Evolutionary conservation across 306 rosid genomes (phyloP).

Genomic region (Lathyrus tuberosus): DNA sequence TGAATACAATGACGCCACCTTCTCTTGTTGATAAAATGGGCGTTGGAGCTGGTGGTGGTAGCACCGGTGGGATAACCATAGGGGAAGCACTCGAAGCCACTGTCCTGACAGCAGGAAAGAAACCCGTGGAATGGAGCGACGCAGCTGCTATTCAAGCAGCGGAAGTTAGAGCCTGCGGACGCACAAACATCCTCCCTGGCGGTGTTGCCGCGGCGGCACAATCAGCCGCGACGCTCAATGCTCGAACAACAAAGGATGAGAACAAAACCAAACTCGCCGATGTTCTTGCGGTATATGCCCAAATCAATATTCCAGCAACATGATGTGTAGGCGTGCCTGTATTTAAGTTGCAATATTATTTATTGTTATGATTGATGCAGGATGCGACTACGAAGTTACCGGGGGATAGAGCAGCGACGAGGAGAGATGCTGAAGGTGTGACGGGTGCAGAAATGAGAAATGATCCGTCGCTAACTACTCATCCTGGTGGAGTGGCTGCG

Average conservation of each 20-base stretch:
- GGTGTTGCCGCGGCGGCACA: slow-evolving; percentile 78
- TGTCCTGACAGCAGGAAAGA: slow-evolving; percentile 52
- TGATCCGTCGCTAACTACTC: slow-evolving; percentile 63
- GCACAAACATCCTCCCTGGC: slow-evolving; percentile 61
- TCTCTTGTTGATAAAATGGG: slow-evolving; percentile 23
- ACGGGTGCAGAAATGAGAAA: slow-evolving; percentile 75
- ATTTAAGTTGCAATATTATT: background rate
- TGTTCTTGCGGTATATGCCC: slow-evolving; percentile 45
- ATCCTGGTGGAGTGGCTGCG: slow-evolving; percentile 70
- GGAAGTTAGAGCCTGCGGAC: slow-evolving; percentile 69
- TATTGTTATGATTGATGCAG: slow-evolving; percentile 30
- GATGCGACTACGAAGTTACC: slow-evolving; percentile 62
- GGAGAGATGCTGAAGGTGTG: slow-evolving; percentile 71
- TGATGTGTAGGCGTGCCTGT: background rate
- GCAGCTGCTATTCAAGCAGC: slow-evolving; percentile 84
- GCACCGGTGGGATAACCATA: slow-evolving; percentile 63
- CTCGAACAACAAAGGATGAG: slow-evolving; percentile 48
- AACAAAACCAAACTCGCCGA: slow-evolving; percentile 71
- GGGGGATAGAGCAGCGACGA: slow-evolving; percentile 55
- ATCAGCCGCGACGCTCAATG: slow-evolving; percentile 67
- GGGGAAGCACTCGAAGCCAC: slow-evolving; percentile 84
- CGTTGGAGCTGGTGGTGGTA: slow-evolving; percentile 22
- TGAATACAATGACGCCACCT: slow-evolving; percentile 32
- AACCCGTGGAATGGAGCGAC: slow-evolving; percentile 66
- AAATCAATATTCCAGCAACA: background rate